Evolutionary conservation across 371 early-diverging fungal genomes (phyloP).

Genomic region (Basidiobolus meristosporus): DNA sequence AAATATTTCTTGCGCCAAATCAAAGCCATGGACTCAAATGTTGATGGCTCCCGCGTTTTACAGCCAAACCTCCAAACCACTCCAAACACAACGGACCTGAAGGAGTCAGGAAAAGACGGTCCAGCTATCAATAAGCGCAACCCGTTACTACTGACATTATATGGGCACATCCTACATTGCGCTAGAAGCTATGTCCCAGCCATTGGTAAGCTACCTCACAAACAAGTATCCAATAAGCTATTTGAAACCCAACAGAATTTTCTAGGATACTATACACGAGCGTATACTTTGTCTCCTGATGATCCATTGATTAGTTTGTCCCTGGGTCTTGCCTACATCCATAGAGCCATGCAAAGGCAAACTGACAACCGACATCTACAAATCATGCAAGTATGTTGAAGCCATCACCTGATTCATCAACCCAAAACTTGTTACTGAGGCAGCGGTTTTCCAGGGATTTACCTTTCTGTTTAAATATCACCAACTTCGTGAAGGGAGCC

Average conservation of each 20-base stretch:
- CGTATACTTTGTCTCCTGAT: conserved; percentile 25
- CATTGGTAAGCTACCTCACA: conserved; percentile 19
- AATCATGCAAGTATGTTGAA: conserved; percentile 22
- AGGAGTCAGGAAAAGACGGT: conserved; percentile 7
- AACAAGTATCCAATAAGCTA: not conserved
- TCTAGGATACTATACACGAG: conserved; percentile 37
- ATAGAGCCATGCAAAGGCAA: conserved; percentile 42
- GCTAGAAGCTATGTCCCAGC: conserved; percentile 31
- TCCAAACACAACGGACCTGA: not conserved
- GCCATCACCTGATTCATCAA: not conserved
- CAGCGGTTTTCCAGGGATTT: conserved; percentile 21
- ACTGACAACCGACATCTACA: conserved; percentile 47
- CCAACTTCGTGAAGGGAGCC: conserved; percentile 20
- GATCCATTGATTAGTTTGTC: conserved; percentile 49
- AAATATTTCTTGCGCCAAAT: conserved; percentile 27
- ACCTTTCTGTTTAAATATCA: conserved; percentile 47
- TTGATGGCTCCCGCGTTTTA: not conserved
- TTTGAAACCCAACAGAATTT: not conserved
- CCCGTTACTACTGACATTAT: conserved; percentile 17
- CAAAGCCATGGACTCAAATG: conserved; percentile 15
- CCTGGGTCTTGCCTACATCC: conserved; percentile 34
- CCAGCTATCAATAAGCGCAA: conserved; percentile 1
- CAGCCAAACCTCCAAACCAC: not conserved
- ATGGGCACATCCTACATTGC: conserved; percentile 34
- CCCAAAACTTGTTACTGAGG: not conserved